A percentile compares a stretch with the other conserved stretches of the same genome.
Conservation (phyloP, 2,329 filamentous ascomycete genomes). For the Verticillium longisporum region DNA sequence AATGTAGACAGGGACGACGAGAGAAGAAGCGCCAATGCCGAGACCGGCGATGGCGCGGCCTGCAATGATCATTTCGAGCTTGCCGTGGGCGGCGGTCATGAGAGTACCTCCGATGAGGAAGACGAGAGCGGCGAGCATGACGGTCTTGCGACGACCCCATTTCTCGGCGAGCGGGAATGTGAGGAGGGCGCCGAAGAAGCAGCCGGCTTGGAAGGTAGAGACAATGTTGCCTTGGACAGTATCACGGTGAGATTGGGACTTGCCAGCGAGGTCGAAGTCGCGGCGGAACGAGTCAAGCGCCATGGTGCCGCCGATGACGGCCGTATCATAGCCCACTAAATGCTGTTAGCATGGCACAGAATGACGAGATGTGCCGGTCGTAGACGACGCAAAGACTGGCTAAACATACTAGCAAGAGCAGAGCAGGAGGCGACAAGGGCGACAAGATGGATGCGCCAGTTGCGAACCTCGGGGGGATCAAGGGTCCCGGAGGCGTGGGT, state of each 20-base stretch:
- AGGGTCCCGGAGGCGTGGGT: conserved; percentile 18
- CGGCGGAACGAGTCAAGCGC: conserved; percentile 26
- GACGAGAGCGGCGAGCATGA: conserved; percentile 34
- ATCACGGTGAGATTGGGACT: conserved; percentile 18
- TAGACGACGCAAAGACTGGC: neutral
- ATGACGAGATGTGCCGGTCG: neutral
- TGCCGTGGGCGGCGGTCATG: conserved; percentile 25
- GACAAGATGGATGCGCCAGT: conserved; percentile 18
- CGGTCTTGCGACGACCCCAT: conserved; percentile 37
- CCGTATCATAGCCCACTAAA: conserved; percentile 27
- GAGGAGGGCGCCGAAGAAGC: conserved; percentile 30
- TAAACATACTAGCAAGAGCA: conserved; percentile 15
- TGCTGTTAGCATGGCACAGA: neutral
- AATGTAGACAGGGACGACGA: conserved; percentile 38
- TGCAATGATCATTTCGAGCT: conserved; percentile 31
- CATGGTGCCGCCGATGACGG: conserved; percentile 32
- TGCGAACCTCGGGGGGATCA: conserved; percentile 17
- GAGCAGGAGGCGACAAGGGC: conserved; percentile 20
- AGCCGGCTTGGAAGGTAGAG: conserved; percentile 21
- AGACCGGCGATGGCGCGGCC: conserved; percentile 44
- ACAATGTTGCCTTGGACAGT: conserved; percentile 25
- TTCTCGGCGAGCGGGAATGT: conserved; percentile 40
- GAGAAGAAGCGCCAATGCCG: conserved; percentile 43
- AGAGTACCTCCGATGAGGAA: conserved; percentile 30
- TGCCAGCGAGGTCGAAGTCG: conserved; percentile 24